phyloP scores from a whole-genome alignment of 202 grass and related monocot species.

The Brachypodium distachyon region DNA sequence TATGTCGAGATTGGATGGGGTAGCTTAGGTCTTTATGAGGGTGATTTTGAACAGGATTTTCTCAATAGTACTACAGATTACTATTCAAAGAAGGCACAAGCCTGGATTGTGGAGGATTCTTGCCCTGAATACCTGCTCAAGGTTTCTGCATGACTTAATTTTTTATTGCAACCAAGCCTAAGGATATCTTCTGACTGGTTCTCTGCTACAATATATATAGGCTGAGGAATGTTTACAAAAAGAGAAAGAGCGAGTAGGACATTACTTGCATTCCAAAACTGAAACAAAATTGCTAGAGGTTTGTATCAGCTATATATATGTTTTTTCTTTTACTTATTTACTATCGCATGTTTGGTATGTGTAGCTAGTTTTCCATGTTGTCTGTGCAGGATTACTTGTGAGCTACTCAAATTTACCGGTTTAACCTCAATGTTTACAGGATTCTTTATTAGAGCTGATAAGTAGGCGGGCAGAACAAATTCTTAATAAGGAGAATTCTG shows the following conservation, averaged over 20 bases:
- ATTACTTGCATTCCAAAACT: conserved; percentile 60
- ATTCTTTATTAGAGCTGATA: conserved; percentile 46
- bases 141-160: conserved; percentile 11
- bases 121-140: conserved; percentile 72
- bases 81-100: conserved; percentile 72
- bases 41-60: conserved; percentile 47
- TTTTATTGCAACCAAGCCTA: background rate
- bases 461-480: conserved; percentile 42
- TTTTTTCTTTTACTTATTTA: background rate
- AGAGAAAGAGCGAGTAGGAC: conserved; percentile 59
- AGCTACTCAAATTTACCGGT: background rate
- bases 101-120: conserved; percentile 55
- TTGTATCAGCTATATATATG: background rate
- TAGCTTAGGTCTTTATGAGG: conserved; percentile 17
- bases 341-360: background rate
- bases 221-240: conserved; percentile 71
- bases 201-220: conserved; percentile 20
- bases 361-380: too few species aligned
- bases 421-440: conserved; percentile 35
- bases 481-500: conserved; percentile 64
- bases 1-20: conserved; percentile 53
- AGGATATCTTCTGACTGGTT: background rate
- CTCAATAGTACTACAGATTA: conserved; percentile 44
- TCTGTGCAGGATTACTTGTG: background rate
- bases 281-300: conserved; percentile 62